Percentiles rank a stretch among this genome's conserved stretches.
These are phyloP conservation scores for Daucus carota DNA, from an alignment of 129 eudicot genomes.

Conservation along the genomic window DH1_v3.0 NC_030387.2:36389501-36390000, in stretches of 20 bases:
- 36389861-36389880: no score
- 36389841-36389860: background rate
- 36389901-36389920: no score
- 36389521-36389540: background rate
- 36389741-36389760: no score
- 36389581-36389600: background rate
- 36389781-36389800: background rate
- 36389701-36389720: no score
- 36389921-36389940: no score
- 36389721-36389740: no score
- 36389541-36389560: background rate
- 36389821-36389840: background rate
- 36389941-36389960: no score
- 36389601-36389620: background rate
- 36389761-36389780: no score
- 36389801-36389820: background rate
- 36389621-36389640: background rate
- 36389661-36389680: background rate
- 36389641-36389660: background rate
- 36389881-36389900: no score
- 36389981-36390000: no score
- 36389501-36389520: background rate
- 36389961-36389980: no score
- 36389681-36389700: background rate
- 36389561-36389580: background rate